Base-by-base conservation (phyloP, 371 early-diverging fungal species). In the Mortierella polycephala region DNA sequence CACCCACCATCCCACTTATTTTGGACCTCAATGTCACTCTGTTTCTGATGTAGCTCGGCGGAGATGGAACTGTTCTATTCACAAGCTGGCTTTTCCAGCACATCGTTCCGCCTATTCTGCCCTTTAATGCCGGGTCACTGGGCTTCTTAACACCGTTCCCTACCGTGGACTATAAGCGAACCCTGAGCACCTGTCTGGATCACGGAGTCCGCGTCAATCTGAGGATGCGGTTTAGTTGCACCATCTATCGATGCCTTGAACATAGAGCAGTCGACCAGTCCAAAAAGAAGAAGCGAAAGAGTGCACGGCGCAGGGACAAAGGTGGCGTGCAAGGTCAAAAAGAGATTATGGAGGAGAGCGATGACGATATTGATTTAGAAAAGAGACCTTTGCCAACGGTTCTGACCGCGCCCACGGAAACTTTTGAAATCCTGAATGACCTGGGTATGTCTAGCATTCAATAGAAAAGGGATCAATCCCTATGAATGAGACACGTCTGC, bases 81-180 rank as follows among this genome's bases (percentile, higher is more conserved):
- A 90, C 96, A 16, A 88, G 93, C 14, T 95, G 94, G 91, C 81
- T 97, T 42, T 98, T 97, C 82, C 96, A 98, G 81, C 83, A 77
- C 11, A 83, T 88, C 6, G 94, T 96, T 7, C 97, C 98, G 37
- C 95, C 96, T 0, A 85, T 96, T 23, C 86, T 97, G 16, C 94
- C 98, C 0, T 96, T 98, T 77, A 92, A 95, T 68, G 75, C 95
- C 30, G 96, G 95, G 4, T 92, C 96, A 45, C 82, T 98, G 51
- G 97, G 97, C 7, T 98, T 98, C 62, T 80, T 98, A 52, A 96
- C 97, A 0, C 92, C 93, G 0, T 98, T 96, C 81, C 89, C 93
- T 62, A 93, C 93, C 65, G 84, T 79, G 1, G 82, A 88, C 51
- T 90, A 89, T 59, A 82, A 89, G 18, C 57, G 84, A 9, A 84